These are phyloP conservation scores for Helicostylum pulchrum DNA, from an alignment of 192 early-diverging fungal species.

Conservation along the genomic window DNA sequence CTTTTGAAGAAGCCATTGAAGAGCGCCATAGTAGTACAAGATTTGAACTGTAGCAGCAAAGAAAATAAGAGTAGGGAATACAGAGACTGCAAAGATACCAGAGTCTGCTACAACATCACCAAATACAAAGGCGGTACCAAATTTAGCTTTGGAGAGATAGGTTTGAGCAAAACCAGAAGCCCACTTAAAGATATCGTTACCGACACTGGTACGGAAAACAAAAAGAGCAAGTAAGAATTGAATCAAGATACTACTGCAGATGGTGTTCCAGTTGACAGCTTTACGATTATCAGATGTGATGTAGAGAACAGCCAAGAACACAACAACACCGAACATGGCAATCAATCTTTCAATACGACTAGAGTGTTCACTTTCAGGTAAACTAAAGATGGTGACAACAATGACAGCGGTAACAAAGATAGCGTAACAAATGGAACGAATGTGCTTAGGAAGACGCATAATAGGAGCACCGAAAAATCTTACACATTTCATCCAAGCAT, in stretches of 20 bases:
- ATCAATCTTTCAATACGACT: slow-evolving; percentile 71
- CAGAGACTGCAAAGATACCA: slow-evolving; percentile 59
- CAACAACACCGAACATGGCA: slow-evolving; percentile 65
- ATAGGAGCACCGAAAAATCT: slow-evolving; percentile 6
- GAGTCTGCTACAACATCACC: slow-evolving; percentile 46
- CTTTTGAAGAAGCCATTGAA: slow-evolving; percentile 76
- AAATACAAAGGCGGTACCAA: slow-evolving; percentile 71
- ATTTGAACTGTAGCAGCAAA: slow-evolving; percentile 84
- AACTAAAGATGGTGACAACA: slow-evolving; percentile 51
- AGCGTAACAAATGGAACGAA: slow-evolving; percentile 11
- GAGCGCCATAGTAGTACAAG: slow-evolving; percentile 77
- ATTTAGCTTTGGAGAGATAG: slow-evolving; percentile 66
- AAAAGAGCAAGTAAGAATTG: slow-evolving; percentile 82
- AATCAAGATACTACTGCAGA: slow-evolving; percentile 61
- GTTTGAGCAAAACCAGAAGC: slow-evolving; percentile 49
- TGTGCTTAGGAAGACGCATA: slow-evolving; percentile 1
- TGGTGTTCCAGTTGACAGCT: slow-evolving; percentile 72
- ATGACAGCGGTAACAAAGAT: slow-evolving; percentile 41
- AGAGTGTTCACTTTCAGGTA: slow-evolving; percentile 45
- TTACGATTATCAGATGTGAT: slow-evolving; percentile 59
- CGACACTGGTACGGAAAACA: slow-evolving; percentile 68
- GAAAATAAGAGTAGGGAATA: slow-evolving; percentile 86
- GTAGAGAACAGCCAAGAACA: slow-evolving; percentile 49
- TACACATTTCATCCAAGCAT: slow-evolving; percentile 9
- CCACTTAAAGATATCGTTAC: slow-evolving; percentile 72